phyloP scores from a whole-genome alignment of 2,329 filamentous ascomycete genomes.

The Spiromastix sp. region DNA sequence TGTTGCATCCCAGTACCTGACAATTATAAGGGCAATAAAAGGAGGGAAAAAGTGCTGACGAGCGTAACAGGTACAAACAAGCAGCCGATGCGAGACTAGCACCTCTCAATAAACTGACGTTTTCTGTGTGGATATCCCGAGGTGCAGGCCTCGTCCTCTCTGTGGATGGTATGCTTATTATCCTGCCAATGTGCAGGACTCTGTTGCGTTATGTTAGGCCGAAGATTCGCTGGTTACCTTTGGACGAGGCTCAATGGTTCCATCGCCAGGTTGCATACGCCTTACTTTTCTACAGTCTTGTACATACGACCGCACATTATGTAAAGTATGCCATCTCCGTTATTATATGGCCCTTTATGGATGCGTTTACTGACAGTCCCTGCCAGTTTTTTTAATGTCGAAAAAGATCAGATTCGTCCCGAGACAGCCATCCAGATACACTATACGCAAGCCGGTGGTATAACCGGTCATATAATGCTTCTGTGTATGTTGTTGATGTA shows the following conservation, averaged over 20 bases:
- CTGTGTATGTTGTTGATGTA: constrained; percentile 99
- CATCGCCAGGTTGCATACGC: constrained; percentile 90
- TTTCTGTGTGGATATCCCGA: constrained; percentile 92
- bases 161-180: constrained; percentile 75
- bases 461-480: constrained; percentile 95
- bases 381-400: constrained; percentile 83
- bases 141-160: constrained; percentile 80
- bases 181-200: constrained; percentile 91
- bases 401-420: constrained; percentile 70
- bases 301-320: constrained; percentile 76
- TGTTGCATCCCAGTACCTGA: constrained; percentile 19
- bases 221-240: constrained; percentile 74
- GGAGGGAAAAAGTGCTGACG: constrained; percentile 14
- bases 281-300: constrained; percentile 67
- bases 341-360: constrained; percentile 8
- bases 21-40: constrained; percentile 1
- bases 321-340: constrained; percentile 94
- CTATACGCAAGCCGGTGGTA: constrained; percentile 77
- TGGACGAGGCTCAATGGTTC: constrained; percentile 97
- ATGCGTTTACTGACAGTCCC: background rate
- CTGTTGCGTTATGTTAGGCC: constrained; percentile 75
- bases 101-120: constrained; percentile 68
- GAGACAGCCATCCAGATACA: constrained; percentile 81
- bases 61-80: constrained; percentile 65
- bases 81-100: constrained; percentile 55